Evolutionary conservation across 169 alveolate species (phyloP).

Genomic region (Eimeria praecox): DNA sequence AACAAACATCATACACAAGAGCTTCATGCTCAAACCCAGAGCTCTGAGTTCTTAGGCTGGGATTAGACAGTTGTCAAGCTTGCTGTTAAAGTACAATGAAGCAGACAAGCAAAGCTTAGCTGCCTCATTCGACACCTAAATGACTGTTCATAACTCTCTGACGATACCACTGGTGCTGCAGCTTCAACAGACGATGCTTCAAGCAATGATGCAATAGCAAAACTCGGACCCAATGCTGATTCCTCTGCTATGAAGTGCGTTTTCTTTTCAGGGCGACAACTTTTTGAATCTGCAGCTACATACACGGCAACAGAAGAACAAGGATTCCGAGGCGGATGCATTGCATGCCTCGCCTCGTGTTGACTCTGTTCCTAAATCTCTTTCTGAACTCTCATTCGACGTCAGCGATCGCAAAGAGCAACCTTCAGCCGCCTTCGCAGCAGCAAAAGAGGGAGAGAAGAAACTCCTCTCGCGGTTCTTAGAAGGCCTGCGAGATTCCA

Average conservation of each 20-base stretch:
- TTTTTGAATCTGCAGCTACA: neutral
- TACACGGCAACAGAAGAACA: neutral
- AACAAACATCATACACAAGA: no score
- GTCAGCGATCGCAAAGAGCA: neutral
- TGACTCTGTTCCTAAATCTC: neutral
- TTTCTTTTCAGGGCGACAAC: neutral
- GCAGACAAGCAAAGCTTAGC: neutral
- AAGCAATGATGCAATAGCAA: neutral
- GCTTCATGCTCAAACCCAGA: no score
- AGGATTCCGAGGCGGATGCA: neutral
- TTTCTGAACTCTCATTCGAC: neutral
- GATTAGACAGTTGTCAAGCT: neutral
- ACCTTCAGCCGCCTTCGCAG: neutral
- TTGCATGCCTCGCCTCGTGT: neutral
- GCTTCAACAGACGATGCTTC: neutral
- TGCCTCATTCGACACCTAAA: neutral
- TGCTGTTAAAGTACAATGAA: neutral
- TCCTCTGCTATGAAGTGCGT: neutral
- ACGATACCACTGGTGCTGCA: neutral
- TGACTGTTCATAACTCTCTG: neutral
- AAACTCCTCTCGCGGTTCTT: neutral
- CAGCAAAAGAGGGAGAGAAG: neutral
- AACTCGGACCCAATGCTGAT: neutral
- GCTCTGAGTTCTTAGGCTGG: no score
- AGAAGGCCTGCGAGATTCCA: neutral